phyloP scores from a whole-genome alignment of 2,329 filamentous ascomycete genomes.

The Aureobasidium sp. region DNA sequence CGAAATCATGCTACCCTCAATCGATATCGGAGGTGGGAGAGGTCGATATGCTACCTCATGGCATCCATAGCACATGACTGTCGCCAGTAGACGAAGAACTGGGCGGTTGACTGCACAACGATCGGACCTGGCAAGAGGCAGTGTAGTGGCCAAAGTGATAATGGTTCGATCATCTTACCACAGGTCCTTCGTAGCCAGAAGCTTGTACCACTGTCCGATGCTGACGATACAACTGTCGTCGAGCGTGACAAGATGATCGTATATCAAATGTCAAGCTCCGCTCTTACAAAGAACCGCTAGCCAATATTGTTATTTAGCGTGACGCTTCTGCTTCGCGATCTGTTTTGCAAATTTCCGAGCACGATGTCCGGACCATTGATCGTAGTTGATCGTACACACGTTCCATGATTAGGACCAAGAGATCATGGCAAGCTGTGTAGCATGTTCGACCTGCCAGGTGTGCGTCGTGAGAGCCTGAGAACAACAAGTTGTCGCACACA shows the following conservation, averaged over 20 bases:
- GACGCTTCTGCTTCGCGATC: neutral
- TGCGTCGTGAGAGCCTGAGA: too few relatives aligned
- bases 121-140: neutral
- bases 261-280: neutral
- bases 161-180: neutral
- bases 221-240: neutral
- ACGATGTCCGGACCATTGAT: neutral
- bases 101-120: too few relatives aligned
- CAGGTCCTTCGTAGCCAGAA: neutral
- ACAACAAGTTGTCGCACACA: neutral
- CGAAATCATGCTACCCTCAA: too few relatives aligned
- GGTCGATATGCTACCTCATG: too few relatives aligned
- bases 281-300: neutral
- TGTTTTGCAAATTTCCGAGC: constrained; percentile 7
- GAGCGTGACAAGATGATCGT: neutral
- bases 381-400: neutral
- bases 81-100: too few relatives aligned
- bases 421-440: neutral
- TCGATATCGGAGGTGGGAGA: too few relatives aligned
- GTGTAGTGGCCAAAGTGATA: neutral
- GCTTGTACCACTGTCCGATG: neutral
- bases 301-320: neutral
- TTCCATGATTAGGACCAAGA: too few relatives aligned
- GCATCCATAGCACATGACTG: too few relatives aligned
- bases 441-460: neutral